These are phyloP conservation scores for Lachnellula cervina DNA, from an alignment of 2,329 filamentous ascomycete genomes.

Conservation along the genomic window DNA sequence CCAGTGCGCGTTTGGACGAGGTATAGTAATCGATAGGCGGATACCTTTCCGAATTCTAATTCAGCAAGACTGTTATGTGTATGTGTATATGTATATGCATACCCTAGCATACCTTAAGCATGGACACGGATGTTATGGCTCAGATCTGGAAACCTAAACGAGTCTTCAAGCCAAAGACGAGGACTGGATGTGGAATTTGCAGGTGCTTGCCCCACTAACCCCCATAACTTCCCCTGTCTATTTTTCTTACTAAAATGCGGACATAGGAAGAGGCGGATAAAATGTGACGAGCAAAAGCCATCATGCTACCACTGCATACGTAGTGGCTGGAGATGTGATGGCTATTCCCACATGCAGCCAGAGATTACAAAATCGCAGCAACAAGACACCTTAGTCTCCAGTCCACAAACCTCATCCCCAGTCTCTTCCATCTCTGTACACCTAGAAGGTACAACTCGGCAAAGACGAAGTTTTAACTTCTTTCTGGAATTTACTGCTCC, in stretches of 20 bases:
- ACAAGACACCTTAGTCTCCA: not conserved
- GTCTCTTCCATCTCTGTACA: not conserved
- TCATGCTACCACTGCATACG: not conserved
- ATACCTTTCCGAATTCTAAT: not conserved
- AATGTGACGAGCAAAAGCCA: not conserved
- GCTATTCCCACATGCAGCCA: not conserved
- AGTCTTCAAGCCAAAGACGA: not conserved
- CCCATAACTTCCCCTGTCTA: not conserved
- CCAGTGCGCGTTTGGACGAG: too few relatives aligned
- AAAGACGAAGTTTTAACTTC: constrained; percentile 47
- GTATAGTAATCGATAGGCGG: too few relatives aligned
- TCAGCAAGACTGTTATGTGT: not conserved
- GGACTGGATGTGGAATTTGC: not conserved
- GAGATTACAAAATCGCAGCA: not conserved
- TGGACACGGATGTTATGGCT: not conserved
- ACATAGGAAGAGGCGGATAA: not conserved
- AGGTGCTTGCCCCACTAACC: not conserved
- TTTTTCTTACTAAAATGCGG: not conserved
- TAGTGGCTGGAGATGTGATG: not conserved
- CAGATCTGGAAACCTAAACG: not conserved
- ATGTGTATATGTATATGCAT: not conserved
- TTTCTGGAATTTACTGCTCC: constrained; percentile 54
- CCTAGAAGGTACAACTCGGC: not conserved
- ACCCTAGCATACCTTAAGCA: not conserved
- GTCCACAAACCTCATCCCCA: not conserved